Base-by-base conservation (phyloP, 1,139 yeast genomes). In the Eremothecium cymbalariae region DNA sequence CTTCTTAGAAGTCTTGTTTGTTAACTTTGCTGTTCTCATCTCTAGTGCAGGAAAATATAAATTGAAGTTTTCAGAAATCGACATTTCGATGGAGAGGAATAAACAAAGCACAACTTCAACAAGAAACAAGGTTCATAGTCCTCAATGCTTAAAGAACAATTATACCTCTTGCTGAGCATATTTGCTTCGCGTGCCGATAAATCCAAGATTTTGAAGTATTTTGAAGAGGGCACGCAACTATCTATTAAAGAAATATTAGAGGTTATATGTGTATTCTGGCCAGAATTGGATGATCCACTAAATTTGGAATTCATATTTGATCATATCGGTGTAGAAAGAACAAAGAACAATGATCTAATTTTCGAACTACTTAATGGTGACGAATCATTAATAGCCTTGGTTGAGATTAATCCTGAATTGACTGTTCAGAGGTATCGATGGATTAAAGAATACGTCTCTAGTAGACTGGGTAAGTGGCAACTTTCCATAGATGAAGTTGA, bases 231-330 rank as follows among this genome's bases (percentile, higher is more conserved):
- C 11, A 30, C 38, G 2, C 28, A 31, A 14, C 28, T 36, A 17
- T 33, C 28, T 31, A 11, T 9, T 24, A 23, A 13, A 9, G 51
- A 45, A 5, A 38, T 45, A 9, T 41, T 42, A 13, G 42, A 53
- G 29, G 42, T 42, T 2, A 32, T 51, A 8, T 45, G 51, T 28
- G 50, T 51, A 5, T 36, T 56, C 8, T 54, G 57, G 57, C 60
- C 60, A 15, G 61, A 55, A 37, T 30, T 49, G 14, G 50, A 44
- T 19, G 50, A 50, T 30, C 57, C 59, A 8, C 18, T 23, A 4
- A 27, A 37, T 3, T 33, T 55, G 25, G 20, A 28, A 8, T 50
- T 46, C 28, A 30, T 55, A 6, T 41, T 46, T 22, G 35, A 41
- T 2, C 22, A 7, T 6, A 12, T 25, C 3, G 28, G 21, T 8